Evolutionary conservation across 2,329 filamentous ascomycete genomes (phyloP).

Genomic region (Microdochium bolleyi): DNA sequence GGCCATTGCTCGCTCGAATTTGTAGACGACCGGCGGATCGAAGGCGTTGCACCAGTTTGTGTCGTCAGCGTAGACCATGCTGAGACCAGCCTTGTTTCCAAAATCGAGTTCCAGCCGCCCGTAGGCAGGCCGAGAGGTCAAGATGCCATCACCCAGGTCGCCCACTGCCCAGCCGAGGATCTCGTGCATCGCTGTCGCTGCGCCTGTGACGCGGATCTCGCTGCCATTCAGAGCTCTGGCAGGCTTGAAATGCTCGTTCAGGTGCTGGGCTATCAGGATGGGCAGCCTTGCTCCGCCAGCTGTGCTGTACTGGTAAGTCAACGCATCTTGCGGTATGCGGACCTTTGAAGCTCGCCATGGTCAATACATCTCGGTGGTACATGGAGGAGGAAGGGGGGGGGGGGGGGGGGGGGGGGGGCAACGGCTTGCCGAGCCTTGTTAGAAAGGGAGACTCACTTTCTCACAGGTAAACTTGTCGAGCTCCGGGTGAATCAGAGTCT

Average conservation of each 20-base stretch:
- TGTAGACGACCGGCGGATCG: slow-evolving; percentile 26
- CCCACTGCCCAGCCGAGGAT: slow-evolving; percentile 12
- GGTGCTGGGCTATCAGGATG: slow-evolving; percentile 7
- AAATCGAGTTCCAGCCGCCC: slow-evolving; percentile 30
- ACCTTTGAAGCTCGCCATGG: slow-evolving; percentile 18
- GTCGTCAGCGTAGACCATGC: slow-evolving; percentile 26
- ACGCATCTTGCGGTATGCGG: slow-evolving; percentile 14
- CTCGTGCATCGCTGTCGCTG: slow-evolving; percentile 11
- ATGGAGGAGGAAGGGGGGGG: background rate
- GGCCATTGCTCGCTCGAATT: slow-evolving; percentile 18
- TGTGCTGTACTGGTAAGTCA: slow-evolving; percentile 27
- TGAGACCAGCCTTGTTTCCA: slow-evolving; percentile 16
- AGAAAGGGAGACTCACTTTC: background rate
- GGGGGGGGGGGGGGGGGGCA: no score
- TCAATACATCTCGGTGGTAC: background rate
- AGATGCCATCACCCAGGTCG: slow-evolving; percentile 14
- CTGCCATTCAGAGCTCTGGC: slow-evolving; percentile 4
- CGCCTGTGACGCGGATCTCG: slow-evolving; percentile 11
- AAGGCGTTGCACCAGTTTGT: slow-evolving; percentile 19
- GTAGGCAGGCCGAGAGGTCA: slow-evolving; percentile 19
- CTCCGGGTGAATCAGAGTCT: slow-evolving; percentile 29
- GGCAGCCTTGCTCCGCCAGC: slow-evolving; percentile 12
- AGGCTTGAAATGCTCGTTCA: slow-evolving; percentile 11
- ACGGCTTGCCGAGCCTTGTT: no score
- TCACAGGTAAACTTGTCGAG: slow-evolving; percentile 17